phyloP scores from a whole-genome alignment of 2,329 filamentous ascomycete genomes.

The Pseudocercospora crystallina region DNA sequence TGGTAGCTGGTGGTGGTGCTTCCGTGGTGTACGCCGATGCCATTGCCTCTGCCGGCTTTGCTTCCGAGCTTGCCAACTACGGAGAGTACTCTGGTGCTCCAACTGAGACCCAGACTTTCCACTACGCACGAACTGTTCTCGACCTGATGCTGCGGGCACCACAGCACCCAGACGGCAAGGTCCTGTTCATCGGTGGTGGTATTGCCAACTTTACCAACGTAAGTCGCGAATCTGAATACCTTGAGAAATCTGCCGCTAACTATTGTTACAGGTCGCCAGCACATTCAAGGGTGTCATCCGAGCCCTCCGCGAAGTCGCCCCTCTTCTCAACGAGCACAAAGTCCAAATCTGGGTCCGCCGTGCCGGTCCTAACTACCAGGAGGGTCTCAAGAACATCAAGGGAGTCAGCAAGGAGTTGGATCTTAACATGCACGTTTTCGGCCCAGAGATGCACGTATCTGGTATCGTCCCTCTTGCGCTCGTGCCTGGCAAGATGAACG shows the following conservation, averaged over 20 bases:
- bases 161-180: slow-evolving; percentile 83
- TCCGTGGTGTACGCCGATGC: slow-evolving; percentile 99
- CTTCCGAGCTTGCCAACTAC: slow-evolving; percentile 97
- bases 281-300: slow-evolving; percentile 99
- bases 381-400: slow-evolving; percentile 99
- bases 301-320: slow-evolving; percentile 85
- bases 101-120: slow-evolving; percentile 97
- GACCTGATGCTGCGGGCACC: slow-evolving; percentile 97
- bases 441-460: slow-evolving; percentile 82
- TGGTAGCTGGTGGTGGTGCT: slow-evolving; percentile 98
- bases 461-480: slow-evolving; percentile 95
- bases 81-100: slow-evolving; percentile 99
- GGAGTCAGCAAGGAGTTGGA: slow-evolving; percentile 89
- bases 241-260: slow-evolving; percentile 16
- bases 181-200: slow-evolving; percentile 98
- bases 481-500: slow-evolving; percentile 56
- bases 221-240: slow-evolving; percentile 25
- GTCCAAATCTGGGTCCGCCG: slow-evolving; percentile 94
- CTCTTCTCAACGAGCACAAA: slow-evolving; percentile 88
- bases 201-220: slow-evolving; percentile 99
- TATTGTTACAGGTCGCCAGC: slow-evolving; percentile 63
- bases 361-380: slow-evolving; percentile 97
- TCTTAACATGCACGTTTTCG: slow-evolving; percentile 89
- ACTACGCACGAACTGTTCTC: slow-evolving; percentile 95
- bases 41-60: slow-evolving; percentile 94